phyloP scores from a whole-genome alignment of 73 alveolate species.

The Paramecium sexaurelia region DNA sequence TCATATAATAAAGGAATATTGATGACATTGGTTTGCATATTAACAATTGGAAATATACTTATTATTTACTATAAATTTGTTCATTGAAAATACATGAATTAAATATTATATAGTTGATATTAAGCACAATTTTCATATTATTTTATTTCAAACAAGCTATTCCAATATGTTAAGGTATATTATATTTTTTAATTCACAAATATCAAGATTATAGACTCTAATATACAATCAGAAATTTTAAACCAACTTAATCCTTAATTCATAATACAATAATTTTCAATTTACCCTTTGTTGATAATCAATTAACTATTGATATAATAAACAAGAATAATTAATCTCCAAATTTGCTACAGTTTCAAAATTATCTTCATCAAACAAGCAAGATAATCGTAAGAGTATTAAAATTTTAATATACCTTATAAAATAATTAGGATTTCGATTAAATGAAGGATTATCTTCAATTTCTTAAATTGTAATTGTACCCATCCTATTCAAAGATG shows the following conservation, averaged over 20 bases:
- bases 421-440: no score
- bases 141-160: not conserved
- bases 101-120: not conserved
- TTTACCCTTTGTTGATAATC: not conserved
- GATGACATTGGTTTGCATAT: conserved; percentile 22
- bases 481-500: not conserved
- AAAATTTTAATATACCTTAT: no score
- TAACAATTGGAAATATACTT: conserved; percentile 15
- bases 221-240: not conserved
- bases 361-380: not conserved
- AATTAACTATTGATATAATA: not conserved
- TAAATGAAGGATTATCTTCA: not conserved
- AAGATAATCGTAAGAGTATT: not conserved
- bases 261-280: not conserved
- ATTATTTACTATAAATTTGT: conserved; percentile 38
- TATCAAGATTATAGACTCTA: not conserved
- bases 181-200: not conserved
- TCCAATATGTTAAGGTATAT: not conserved
- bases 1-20: conserved; percentile 17
- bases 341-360: not conserved
- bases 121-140: conserved; percentile 16
- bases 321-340: not conserved
- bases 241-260: not conserved
- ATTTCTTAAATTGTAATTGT: not conserved
- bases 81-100: not conserved